Conservation (phyloP, 257 asterid species). For the Gynochthodes officinalis region DNA sequence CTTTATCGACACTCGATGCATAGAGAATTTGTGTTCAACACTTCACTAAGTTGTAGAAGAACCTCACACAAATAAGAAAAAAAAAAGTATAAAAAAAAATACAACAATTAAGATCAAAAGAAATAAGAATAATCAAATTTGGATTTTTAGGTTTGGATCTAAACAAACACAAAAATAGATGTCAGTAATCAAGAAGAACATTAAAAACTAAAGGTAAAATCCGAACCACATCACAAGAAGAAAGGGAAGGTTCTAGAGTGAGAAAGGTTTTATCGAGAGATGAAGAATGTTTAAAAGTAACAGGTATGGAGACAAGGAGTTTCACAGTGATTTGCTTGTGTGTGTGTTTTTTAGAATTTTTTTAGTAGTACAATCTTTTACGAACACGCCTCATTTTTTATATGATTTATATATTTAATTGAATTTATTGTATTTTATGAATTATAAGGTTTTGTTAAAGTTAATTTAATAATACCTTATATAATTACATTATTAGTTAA, state of each 20-base stretch:
- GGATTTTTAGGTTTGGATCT: neutral
- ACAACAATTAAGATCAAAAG: neutral
- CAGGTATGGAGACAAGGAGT: neutral
- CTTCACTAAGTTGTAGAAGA: constrained; percentile 4
- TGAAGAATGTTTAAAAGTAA: neutral
- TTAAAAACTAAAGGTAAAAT: neutral
- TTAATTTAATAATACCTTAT: too few relatives aligned
- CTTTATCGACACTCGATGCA: neutral
- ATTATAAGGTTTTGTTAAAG: too few relatives aligned
- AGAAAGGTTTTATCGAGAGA: neutral
- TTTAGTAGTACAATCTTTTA: too few relatives aligned
- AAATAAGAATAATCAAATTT: neutral
- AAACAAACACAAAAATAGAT: neutral
- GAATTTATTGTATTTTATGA: too few relatives aligned
- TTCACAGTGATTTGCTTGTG: neutral
- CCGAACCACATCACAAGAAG: neutral
- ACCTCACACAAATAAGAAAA: too few relatives aligned
- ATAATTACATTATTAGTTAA: too few relatives aligned
- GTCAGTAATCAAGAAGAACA: neutral
- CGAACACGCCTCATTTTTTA: too few relatives aligned
- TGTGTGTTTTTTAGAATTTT: neutral
- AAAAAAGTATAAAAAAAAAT: neutral
- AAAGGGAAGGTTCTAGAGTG: neutral
- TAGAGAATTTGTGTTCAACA: neutral
- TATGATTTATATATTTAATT: too few relatives aligned